Evolutionary conservation across 108 stramenopile species (phyloP), one percentile per base, ranked within the genome.

Genomic region (Aurantiochytrium sp.): DNA sequence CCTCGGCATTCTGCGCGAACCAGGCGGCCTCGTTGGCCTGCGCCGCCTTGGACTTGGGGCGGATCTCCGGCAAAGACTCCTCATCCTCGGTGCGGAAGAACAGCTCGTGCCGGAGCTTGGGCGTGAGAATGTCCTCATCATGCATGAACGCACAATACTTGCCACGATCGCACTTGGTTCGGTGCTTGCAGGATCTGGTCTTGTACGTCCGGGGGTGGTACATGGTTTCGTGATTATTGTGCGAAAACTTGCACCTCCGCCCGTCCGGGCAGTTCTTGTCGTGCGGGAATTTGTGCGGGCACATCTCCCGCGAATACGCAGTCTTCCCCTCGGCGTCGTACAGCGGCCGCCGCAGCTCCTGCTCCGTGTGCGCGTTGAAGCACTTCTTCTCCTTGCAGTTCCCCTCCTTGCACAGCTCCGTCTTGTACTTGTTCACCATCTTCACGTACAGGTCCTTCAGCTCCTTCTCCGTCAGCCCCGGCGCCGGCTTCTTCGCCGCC

Each of bases 221-320:
- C 73, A 81, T 81, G 39, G 73, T 81, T 24, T 81, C 73, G 24
- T 48, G 45, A 81, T 81, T 48, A 81, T 81, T 81, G 45, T 81
- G 73, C 39, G 73, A 41, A 42, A 48, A 81, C 12, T 41, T 41
- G 45, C 73, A 81, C 8, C 12, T 24, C 17, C 45, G 21, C 21
- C 73, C 73, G 8, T 81, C 45, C 10, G 73, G 73, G 45, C 73
- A 81, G 3, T 81, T 30, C 39, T 24, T 48, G 45, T 48, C 42
- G 42, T 48, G 39, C 73, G n/a, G 39, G 39, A 41, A 41, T 10
- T 34, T 30, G 42, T 81, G 73, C 17, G 39, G 73, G 39, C 73
- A 81, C 73, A 81, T 81, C 19, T 48, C 73, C 36, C 73, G 21
- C 21, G 42, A 48, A 24, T 81, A 81, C 73, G 42, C 42, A 6